A percentile compares a stretch with the other conserved stretches of the same genome.
phyloP scores from a whole-genome alignment of 2,329 filamentous ascomycete species.

The Paecilomyces sp. region DNA sequence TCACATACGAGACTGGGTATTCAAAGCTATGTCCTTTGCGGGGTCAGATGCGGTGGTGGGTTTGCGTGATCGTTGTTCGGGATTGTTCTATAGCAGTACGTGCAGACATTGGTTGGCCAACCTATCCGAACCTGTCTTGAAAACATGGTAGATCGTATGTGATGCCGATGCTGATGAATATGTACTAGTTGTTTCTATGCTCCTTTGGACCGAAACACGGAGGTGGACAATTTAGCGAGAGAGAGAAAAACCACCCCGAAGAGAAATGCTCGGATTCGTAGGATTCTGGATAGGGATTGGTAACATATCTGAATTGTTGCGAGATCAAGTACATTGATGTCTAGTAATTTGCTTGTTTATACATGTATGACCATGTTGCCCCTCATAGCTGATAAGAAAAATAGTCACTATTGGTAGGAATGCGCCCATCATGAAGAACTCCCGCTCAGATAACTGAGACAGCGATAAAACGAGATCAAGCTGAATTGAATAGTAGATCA shows the following conservation, averaged over 20 bases:
- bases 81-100: background rate
- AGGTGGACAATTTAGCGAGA: background rate
- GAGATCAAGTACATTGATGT: background rate
- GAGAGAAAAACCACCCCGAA: background rate
- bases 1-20: too few species aligned
- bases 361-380: too few species aligned
- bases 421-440: too few species aligned
- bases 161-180: background rate
- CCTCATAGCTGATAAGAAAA: too few species aligned
- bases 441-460: too few species aligned
- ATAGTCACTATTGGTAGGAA: too few species aligned
- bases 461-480: background rate
- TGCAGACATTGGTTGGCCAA: background rate
- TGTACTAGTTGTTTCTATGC: background rate
- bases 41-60: background rate
- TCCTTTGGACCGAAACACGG: background rate
- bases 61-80: background rate
- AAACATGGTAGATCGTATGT: background rate
- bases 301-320: background rate
- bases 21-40: background rate
- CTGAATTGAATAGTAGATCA: background rate
- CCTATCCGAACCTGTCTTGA: background rate
- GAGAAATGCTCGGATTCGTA: background rate
- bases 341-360: too few species aligned
- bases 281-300: background rate